Conservation (phyloP, 495 filamentous ascomycete species). For the Aspergillus nanangensis region DNA sequence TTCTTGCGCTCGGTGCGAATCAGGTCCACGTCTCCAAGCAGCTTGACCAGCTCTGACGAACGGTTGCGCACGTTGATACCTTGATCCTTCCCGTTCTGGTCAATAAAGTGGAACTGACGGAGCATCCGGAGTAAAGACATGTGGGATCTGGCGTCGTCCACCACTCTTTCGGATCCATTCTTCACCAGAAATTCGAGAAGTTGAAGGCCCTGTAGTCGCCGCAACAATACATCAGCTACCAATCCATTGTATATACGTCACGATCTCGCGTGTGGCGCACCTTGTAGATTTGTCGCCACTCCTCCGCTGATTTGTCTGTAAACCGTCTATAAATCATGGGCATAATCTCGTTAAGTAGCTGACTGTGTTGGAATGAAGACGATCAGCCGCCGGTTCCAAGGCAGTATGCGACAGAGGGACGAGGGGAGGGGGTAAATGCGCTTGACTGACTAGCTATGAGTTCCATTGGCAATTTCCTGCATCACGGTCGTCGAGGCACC, state of each 20-base stretch:
- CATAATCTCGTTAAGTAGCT: conserved; percentile 99
- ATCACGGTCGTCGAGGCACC: conserved; percentile 84
- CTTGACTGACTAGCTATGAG: conserved; percentile 97
- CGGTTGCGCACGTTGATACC: conserved; percentile 96
- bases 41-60: conserved; percentile 89
- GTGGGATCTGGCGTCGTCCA: conserved; percentile 95
- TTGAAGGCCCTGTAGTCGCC: conserved; percentile 63
- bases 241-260: not conserved
- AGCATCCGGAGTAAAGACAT: conserved; percentile 96
- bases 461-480: conserved; percentile 98
- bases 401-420: conserved; percentile 8
- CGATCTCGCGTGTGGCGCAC: conserved; percentile 22
- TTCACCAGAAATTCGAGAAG: conserved; percentile 97
- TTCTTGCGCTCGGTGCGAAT: conserved; percentile 95
- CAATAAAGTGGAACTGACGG: conserved; percentile 96
- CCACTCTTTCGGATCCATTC: conserved; percentile 95
- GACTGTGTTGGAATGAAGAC: conserved; percentile 51
- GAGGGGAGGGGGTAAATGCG: not conserved
- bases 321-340: conserved; percentile 99
- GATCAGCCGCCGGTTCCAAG: conserved; percentile 8
- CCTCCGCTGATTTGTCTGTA: conserved; percentile 95
- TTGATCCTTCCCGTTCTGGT: conserved; percentile 95
- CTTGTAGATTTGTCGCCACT: conserved; percentile 99
- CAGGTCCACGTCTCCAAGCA: conserved; percentile 87
- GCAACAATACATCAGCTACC: not conserved